phyloP scores from a whole-genome alignment of 352 stramenopile genomes.

The Blastocystis hominis region DNA sequence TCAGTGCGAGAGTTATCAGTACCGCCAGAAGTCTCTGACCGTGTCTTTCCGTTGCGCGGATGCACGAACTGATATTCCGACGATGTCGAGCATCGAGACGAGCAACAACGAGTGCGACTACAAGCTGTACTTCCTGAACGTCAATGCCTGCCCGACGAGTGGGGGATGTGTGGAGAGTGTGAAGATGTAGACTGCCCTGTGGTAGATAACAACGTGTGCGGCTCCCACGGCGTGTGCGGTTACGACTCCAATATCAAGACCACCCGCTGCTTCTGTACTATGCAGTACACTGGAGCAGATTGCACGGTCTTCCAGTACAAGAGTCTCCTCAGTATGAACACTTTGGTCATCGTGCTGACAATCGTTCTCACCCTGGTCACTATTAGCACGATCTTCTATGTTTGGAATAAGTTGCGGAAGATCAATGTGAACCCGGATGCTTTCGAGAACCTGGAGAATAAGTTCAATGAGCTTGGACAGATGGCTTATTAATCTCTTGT shows the following conservation, averaged over 20 bases:
- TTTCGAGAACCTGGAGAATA: slow-evolving; percentile 51
- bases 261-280: slow-evolving; percentile 47
- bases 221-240: slow-evolving; percentile 46
- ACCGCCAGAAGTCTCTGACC: not conserved
- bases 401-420: slow-evolving; percentile 56
- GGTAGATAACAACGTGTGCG: slow-evolving; percentile 47
- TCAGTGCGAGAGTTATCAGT: not conserved
- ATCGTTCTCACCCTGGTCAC: not conserved
- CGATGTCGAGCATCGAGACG: not conserved
- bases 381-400: slow-evolving; percentile 43
- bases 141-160: slow-evolving; percentile 45
- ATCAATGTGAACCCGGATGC: slow-evolving; percentile 56
- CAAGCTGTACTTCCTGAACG: not conserved
- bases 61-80: not conserved
- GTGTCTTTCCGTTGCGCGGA: slow-evolving; percentile 6
- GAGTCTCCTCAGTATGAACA: slow-evolving; percentile 33
- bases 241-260: slow-evolving; percentile 25
- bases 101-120: slow-evolving; percentile 54
- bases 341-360: slow-evolving; percentile 2
- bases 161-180: not conserved
- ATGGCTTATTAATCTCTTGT: slow-evolving; percentile 40
- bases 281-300: not conserved
- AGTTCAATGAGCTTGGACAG: slow-evolving; percentile 58
- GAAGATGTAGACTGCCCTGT: slow-evolving; percentile 27
- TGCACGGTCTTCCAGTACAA: slow-evolving; percentile 47